A percentile compares a stretch with the other conserved stretches of the same genome.
These are phyloP conservation scores for Fraxinus pennsylvanica DNA, from an alignment of 257 asterid genomes.

Conservation along the genomic window DNA sequence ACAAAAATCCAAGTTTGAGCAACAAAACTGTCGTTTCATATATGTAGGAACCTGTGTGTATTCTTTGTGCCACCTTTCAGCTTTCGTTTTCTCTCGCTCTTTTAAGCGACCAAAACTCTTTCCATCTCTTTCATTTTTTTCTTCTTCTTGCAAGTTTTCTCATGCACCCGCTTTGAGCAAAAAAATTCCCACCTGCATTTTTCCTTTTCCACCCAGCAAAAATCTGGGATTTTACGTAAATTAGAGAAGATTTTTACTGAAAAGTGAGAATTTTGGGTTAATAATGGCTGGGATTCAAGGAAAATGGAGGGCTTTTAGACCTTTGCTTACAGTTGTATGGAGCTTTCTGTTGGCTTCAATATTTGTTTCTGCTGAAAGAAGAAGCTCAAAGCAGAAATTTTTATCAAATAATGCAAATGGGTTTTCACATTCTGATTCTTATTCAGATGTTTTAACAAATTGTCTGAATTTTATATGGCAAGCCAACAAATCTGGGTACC, in stretches of 20 bases:
- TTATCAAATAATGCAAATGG: constrained; percentile 13
- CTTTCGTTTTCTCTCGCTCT: background rate
- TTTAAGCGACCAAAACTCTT: no score
- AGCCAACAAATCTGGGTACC: constrained; percentile 39
- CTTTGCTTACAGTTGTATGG: constrained; percentile 36
- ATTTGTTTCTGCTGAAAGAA: constrained; percentile 52
- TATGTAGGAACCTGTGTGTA: background rate
- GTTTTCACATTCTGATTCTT: constrained; percentile 11
- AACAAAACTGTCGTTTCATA: background rate
- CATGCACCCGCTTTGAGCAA: background rate
- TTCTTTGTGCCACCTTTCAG: no score
- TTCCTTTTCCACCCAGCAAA: no score
- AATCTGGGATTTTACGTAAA: no score
- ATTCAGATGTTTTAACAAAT: constrained; percentile 18
- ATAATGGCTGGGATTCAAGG: constrained; percentile 34
- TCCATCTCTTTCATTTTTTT: background rate
- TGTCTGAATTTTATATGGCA: constrained; percentile 41
- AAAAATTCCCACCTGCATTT: no score
- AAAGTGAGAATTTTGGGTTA: background rate
- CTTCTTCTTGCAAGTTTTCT: background rate
- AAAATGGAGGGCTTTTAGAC: constrained; percentile 40
- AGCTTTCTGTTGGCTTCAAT: constrained; percentile 45
- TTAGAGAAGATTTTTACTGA: background rate
- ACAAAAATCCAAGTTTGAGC: background rate
- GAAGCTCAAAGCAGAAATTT: constrained; percentile 30